Percentiles rank a stretch among this genome's conserved stretches.
phyloP scores from a whole-genome alignment of 257 asterid genomes.

The Solanum chilense region DNA sequence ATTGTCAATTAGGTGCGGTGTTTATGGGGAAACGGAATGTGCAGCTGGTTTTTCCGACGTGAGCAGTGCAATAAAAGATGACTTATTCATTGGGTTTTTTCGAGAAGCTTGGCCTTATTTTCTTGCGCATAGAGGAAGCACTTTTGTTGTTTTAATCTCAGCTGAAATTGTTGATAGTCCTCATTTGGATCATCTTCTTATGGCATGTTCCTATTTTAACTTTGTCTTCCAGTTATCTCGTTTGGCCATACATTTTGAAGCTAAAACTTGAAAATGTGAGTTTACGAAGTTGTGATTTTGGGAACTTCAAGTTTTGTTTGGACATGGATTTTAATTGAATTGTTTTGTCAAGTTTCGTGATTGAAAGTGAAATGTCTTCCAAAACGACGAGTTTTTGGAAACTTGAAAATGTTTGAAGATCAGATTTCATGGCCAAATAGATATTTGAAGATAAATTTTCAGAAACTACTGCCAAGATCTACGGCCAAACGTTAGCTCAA shows the following conservation, averaged over 20 bases:
- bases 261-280: not conserved
- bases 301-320: not conserved
- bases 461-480: not conserved
- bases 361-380: not conserved
- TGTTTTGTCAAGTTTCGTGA: not conserved
- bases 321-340: not conserved
- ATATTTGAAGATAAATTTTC: not conserved
- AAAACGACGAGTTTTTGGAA: not conserved
- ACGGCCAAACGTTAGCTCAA: not conserved
- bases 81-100: constrained; percentile 65
- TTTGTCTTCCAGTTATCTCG: not conserved
- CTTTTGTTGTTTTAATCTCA: constrained; percentile 74
- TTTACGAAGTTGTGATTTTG: not conserved
- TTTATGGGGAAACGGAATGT: constrained; percentile 22
- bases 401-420: not conserved
- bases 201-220: constrained; percentile 40
- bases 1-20: constrained; percentile 10
- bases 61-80: constrained; percentile 28
- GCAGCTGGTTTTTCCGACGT: constrained; percentile 14
- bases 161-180: constrained; percentile 68
- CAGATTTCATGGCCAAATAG: not conserved
- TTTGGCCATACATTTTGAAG: not conserved
- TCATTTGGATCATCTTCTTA: constrained; percentile 68
- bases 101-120: constrained; percentile 95
- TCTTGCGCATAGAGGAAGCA: constrained; percentile 86